Conservation (phyloP, 306 rosid species). For the Dalbergia cultrata region DNA sequence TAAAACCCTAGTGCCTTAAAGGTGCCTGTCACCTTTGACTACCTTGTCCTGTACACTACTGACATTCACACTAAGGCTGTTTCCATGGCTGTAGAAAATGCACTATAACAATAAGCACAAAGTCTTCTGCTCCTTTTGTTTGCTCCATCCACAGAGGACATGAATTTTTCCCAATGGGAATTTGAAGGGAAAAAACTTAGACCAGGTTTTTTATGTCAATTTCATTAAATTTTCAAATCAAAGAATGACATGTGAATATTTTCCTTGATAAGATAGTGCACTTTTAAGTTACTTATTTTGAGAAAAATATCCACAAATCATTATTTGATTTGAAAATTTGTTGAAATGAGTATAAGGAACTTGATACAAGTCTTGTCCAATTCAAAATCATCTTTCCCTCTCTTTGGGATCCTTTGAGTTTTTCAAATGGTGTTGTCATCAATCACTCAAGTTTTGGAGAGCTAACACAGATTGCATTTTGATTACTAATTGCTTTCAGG, state of each 20-base stretch:
- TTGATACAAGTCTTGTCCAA: too few species aligned
- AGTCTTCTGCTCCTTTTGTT: constrained; percentile 33
- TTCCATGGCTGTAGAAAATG: constrained; percentile 1
- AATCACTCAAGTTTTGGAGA: constrained; percentile 31
- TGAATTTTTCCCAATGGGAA: constrained; percentile 27
- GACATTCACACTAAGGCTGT: not conserved
- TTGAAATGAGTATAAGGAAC: too few species aligned
- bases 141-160: not conserved
- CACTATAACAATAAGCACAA: constrained; percentile 16
- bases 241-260: too few species aligned
- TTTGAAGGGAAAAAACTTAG: not conserved
- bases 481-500: constrained; percentile 59
- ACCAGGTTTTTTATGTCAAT: too few species aligned
- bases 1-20: too few species aligned
- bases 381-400: constrained; percentile 4
- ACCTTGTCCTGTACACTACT: not conserved
- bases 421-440: constrained; percentile 33
- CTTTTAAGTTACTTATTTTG: too few species aligned
- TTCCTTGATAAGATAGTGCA: too few species aligned
- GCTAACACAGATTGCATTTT: constrained; percentile 37
- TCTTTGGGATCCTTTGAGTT: constrained; percentile 25
- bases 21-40: too few species aligned
- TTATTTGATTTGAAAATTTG: too few species aligned
- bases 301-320: too few species aligned
- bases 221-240: too few species aligned